A percentile compares a stretch with the other conserved stretches of the same genome.
phyloP scores from a whole-genome alignment of 345 rosid genomes.

The Melaleuca alternifolia region DNA sequence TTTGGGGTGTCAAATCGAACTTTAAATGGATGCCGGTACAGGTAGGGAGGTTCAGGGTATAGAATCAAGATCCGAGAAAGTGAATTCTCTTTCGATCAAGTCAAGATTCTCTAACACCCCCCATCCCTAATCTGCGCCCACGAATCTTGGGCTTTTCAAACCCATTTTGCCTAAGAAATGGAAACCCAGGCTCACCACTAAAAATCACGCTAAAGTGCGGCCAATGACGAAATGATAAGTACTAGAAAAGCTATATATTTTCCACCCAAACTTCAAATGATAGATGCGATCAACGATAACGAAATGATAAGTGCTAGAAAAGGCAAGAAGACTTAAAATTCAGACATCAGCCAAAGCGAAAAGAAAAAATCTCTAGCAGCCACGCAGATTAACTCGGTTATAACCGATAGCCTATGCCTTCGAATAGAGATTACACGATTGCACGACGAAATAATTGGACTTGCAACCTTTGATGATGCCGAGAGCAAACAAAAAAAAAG shows the following conservation, averaged over 20 bases:
- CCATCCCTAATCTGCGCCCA: not conserved
- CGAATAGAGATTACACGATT: not conserved
- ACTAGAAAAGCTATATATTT: too few relatives aligned
- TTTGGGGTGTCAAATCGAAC: too few relatives aligned
- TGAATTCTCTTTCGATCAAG: not conserved
- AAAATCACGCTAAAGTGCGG: not conserved
- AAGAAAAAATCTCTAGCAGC: too few relatives aligned
- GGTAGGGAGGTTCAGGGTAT: not conserved
- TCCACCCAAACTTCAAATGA: not conserved
- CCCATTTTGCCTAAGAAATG: not conserved
- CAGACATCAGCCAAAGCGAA: accelerated
- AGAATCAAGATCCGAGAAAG: not conserved
- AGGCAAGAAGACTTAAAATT: not conserved
- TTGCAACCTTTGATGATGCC: not conserved
- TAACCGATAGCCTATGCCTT: not conserved
- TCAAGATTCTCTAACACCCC: not conserved
- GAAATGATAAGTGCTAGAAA: not conserved
- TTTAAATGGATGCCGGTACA: too few relatives aligned
- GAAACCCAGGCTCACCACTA: not conserved
- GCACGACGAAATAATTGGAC: accelerated
- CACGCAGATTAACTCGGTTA: accelerated
- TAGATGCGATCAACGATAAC: not conserved
- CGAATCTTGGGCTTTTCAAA: not conserved
- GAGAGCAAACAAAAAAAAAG: too few relatives aligned
- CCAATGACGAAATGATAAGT: not conserved